Percentiles rank a stretch among this genome's conserved stretches.
phyloP scores from a whole-genome alignment of 495 filamentous ascomycete genomes.

The Clavariopsis aquatica region DNA sequence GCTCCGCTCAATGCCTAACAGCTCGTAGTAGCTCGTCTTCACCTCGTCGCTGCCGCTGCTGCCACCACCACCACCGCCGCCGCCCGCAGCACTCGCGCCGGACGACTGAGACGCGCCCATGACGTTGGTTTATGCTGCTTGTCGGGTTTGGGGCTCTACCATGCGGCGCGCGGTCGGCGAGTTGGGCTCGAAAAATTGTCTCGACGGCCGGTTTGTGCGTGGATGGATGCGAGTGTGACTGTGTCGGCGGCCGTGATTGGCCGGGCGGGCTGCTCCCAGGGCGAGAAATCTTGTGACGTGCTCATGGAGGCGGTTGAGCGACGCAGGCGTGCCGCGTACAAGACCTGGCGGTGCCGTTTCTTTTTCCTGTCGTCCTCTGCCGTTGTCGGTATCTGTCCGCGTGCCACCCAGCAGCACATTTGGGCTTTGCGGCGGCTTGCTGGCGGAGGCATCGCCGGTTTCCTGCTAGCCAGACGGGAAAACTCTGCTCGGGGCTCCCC shows the following conservation, averaged over 20 bases:
- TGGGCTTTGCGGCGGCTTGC: no score
- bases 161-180: conserved; percentile 10
- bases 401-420: neutral
- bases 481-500: no score
- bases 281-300: neutral
- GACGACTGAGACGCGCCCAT: conserved; percentile 87
- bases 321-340: neutral
- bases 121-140: conserved; percentile 37
- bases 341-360: neutral
- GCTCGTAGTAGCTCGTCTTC: conserved; percentile 90
- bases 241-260: conserved; percentile 12
- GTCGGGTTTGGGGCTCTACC: conserved; percentile 25
- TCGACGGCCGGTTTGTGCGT: conserved; percentile 10
- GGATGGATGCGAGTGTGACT: conserved; percentile 15
- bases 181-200: neutral
- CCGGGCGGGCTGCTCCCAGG: neutral
- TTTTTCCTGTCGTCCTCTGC: neutral
- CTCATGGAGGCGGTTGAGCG: neutral
- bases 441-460: no score
- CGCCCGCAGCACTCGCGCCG: conserved; percentile 28
- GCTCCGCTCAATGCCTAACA: conserved; percentile 69
- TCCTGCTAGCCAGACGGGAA: no score
- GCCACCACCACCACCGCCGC: conserved; percentile 27
- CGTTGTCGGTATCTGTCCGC: neutral
- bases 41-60: conserved; percentile 36